Evolutionary conservation across 2,329 filamentous ascomycete genomes (phyloP), one percentile per base, ranked within the genome.

Genomic region (Colletotrichum spaethianum): DNA sequence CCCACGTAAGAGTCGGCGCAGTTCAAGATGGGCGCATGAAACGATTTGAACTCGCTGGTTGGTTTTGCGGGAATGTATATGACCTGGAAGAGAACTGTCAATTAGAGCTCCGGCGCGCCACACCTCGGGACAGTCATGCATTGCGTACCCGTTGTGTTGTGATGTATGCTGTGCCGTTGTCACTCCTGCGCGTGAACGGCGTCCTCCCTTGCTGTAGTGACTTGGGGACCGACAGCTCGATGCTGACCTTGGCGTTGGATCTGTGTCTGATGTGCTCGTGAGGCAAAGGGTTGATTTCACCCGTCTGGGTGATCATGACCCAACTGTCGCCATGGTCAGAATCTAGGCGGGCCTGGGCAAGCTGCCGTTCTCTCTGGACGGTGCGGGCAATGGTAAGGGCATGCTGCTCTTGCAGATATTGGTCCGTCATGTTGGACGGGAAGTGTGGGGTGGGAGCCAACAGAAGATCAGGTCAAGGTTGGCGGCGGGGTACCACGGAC

Each of bases 11-110:
- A 93, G 82, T 98, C 96, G 82, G 94, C 90, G 55, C 97, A 89
- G 80, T 96, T 95, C 74, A 98, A 89, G 73, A 98, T 93, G 50
- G 95, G 95, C 0, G 93, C 92, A 52, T 94, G 94, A 83, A 98
- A 98, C 61, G 95, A 98, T 80, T 96, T 92, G 79, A 98, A 90
- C 63, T 90, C 83, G 65, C 87, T 85, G 23, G 92, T 93, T 5
- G 92, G 88, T 69, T 90, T 88, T 64, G 90, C 86, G 23, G 96
- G 95, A 20, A 98, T 90, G 81, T 98, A 98, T 75, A 98, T 92
- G 76, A 98, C 88, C 93, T 98, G 75, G 38, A 67, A 65, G 33
- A 44, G 42, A 46, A 46, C 33, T 38, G 46, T 73, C 56, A 74
- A 63, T 52, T 56, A 67, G 52, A 28, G 28, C 16, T 57, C 42